Percentiles rank a stretch among this genome's conserved stretches.
phyloP scores from a whole-genome alignment of 352 stramenopile genomes.

The Phytophthora colocasiae region DNA sequence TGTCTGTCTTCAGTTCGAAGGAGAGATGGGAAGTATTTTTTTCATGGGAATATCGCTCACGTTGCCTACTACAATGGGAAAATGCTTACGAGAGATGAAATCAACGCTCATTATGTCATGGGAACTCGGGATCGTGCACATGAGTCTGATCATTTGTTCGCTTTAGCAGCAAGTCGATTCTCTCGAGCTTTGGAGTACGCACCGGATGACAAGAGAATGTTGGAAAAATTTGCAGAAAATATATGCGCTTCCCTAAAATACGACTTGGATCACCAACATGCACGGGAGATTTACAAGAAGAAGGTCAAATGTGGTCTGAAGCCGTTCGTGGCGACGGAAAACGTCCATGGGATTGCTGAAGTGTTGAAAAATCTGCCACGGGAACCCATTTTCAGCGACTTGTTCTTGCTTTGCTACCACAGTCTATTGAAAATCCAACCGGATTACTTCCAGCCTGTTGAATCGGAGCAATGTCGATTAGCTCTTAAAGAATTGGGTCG shows the following conservation, averaged over 20 bases:
- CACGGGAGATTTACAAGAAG: constrained; percentile 80
- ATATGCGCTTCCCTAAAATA: constrained; percentile 86
- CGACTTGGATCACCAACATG: constrained; percentile 75
- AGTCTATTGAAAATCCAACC: constrained; percentile 57
- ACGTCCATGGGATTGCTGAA: constrained; percentile 77
- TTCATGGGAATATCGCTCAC: constrained; percentile 83
- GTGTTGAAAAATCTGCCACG: constrained; percentile 83
- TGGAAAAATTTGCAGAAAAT: constrained; percentile 82
- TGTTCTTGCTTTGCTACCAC: constrained; percentile 80
- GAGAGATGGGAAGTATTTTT: constrained; percentile 86
- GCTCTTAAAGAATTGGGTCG: constrained; percentile 54
- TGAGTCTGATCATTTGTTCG: constrained; percentile 83
- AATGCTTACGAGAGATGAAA: constrained; percentile 63
- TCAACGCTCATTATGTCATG: constrained; percentile 83
- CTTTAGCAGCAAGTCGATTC: constrained; percentile 75
- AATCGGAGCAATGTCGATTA: constrained; percentile 58
- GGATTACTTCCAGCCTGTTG: constrained; percentile 64
- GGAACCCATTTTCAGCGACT: constrained; percentile 75
- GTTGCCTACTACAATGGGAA: constrained; percentile 84
- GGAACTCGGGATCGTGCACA: constrained; percentile 64
- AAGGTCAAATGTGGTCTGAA: constrained; percentile 72
- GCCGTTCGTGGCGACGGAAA: constrained; percentile 68
- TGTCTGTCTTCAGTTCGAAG: constrained; percentile 67
- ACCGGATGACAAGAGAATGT: constrained; percentile 65
- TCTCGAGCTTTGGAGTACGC: constrained; percentile 61